These are phyloP conservation scores for Tolypocladium inflatum DNA, from an alignment of 2,329 filamentous ascomycete species.

Conservation along the genomic window DNA sequence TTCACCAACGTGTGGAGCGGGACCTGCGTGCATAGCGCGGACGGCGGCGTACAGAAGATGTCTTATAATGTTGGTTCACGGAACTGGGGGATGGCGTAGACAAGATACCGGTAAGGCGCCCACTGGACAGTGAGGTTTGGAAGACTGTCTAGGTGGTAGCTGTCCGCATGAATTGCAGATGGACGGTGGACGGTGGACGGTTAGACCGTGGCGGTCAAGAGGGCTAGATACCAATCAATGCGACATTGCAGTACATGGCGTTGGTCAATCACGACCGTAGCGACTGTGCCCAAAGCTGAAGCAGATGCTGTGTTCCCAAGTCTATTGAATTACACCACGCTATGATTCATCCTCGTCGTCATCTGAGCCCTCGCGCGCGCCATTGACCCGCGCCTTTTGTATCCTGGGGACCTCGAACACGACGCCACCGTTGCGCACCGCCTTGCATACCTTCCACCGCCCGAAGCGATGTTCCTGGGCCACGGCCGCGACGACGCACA, in stretches of 20 bases:
- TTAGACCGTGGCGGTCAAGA: background rate
- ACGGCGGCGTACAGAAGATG: background rate
- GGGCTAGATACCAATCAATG: background rate
- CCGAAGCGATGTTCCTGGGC: constrained; percentile 82
- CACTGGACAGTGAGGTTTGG: background rate
- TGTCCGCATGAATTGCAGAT: background rate
- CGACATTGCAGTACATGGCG: too few relatives aligned
- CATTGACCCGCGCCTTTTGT: constrained; percentile 12
- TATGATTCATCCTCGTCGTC: constrained; percentile 12
- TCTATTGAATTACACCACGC: constrained; percentile 3
- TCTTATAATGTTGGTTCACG: background rate
- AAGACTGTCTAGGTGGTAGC: background rate
- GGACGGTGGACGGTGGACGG: too few relatives aligned
- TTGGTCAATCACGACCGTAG: background rate
- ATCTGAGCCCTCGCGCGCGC: constrained; percentile 7
- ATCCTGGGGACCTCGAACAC: constrained; percentile 69
- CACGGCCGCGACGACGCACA: constrained; percentile 78
- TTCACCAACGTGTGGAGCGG: background rate
- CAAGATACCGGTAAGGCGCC: background rate
- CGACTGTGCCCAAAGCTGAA: background rate
- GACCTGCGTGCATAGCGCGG: background rate
- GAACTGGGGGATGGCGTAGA: background rate
- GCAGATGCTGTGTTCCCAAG: background rate
- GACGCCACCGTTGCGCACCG: constrained; percentile 73
- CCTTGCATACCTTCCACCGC: constrained; percentile 59